These are phyloP conservation scores for Pichia sp. DNA, from an alignment of 1,139 yeast species.

Conservation along the genomic window DNA sequence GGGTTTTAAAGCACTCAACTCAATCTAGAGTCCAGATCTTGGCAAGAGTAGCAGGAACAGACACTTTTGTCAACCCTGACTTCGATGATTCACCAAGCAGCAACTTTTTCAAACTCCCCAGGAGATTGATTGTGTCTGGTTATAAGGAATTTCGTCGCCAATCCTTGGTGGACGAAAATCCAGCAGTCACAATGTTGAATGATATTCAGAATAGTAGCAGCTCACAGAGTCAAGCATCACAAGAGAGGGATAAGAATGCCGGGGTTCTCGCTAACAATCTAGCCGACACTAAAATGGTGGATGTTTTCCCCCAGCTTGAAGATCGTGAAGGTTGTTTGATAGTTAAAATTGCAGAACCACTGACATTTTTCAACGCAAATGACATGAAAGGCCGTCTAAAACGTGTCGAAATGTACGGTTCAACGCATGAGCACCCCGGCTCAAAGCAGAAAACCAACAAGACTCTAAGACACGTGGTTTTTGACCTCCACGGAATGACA, in stretches of 20 bases:
- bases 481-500: constrained; percentile 85
- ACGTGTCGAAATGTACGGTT: constrained; percentile 80
- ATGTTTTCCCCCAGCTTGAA: constrained; percentile 40
- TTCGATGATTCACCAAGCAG: constrained; percentile 28
- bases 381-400: constrained; percentile 72
- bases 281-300: background rate
- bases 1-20: constrained; percentile 83
- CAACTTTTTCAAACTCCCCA: constrained; percentile 14
- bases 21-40: constrained; percentile 84
- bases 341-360: constrained; percentile 86
- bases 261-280: background rate
- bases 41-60: constrained; percentile 77
- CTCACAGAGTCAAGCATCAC: background rate
- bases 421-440: constrained; percentile 81
- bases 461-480: constrained; percentile 51
- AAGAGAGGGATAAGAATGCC: constrained; percentile 4
- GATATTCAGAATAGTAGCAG: background rate
- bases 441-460: constrained; percentile 27
- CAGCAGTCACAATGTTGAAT: background rate
- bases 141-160: constrained; percentile 33
- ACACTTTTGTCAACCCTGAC: constrained; percentile 76
- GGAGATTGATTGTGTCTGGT: constrained; percentile 25
- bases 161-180: constrained; percentile 13
- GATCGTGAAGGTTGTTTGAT: constrained; percentile 83
- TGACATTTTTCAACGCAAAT: constrained; percentile 86